These are phyloP conservation scores for Colletotrichum phormii DNA, from an alignment of 2,329 filamentous ascomycete genomes.

Conservation along the genomic window DNA sequence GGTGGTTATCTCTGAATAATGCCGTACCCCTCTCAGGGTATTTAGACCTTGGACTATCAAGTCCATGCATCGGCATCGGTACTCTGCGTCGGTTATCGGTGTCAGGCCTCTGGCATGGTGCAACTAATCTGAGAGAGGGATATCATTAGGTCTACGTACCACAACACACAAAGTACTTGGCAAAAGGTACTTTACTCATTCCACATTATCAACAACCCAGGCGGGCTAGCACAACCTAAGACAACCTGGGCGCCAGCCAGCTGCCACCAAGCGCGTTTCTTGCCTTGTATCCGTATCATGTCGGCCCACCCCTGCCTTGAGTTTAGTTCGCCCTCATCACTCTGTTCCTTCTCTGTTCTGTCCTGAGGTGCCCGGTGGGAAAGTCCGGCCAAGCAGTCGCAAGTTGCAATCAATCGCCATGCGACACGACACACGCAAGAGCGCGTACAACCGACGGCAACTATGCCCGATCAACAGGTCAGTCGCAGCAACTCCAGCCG, in stretches of 20 bases:
- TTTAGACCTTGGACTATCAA: not conserved
- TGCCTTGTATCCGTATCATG: constrained; percentile 1
- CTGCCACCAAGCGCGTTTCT: constrained; percentile 26
- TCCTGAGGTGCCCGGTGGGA: not conserved
- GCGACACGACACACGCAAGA: not conserved
- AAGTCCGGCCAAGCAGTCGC: constrained; percentile 16
- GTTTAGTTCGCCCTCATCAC: not conserved
- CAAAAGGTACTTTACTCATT: not conserved
- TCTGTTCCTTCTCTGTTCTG: not conserved
- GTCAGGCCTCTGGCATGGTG: not conserved
- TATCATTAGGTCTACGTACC: not conserved
- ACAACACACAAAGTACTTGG: not conserved
- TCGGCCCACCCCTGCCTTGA: constrained; percentile 20
- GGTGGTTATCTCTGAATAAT: not conserved
- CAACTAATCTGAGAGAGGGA: not conserved
- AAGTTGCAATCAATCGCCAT: constrained; percentile 12
- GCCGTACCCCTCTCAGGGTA: not conserved
- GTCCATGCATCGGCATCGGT: not conserved
- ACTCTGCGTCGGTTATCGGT: not conserved
- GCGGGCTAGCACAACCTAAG: constrained; percentile 27
- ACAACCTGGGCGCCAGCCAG: constrained; percentile 22
- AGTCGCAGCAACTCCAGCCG: not conserved
- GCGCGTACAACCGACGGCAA: not conserved
- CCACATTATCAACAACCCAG: not conserved
- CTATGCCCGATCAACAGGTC: not conserved